Percentiles rank a stretch among this genome's conserved stretches.
These are phyloP conservation scores for Stephanodiscus minutulus DNA, from an alignment of 108 stramenopile genomes.

Conservation along the genomic window DNA sequence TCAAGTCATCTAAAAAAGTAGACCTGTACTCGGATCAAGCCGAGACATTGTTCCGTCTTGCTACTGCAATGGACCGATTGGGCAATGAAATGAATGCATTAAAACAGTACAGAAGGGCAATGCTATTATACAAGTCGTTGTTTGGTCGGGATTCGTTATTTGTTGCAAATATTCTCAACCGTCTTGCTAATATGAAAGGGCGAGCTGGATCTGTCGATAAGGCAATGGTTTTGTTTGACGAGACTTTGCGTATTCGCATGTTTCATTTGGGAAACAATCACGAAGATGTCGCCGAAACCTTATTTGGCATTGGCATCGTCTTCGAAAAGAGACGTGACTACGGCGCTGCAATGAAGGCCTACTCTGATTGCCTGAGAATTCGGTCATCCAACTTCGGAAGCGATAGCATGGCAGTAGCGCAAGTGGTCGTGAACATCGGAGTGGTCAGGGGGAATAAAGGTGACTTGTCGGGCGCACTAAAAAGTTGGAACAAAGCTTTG, in stretches of 20 bases:
- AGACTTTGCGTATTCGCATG: conserved; percentile 51
- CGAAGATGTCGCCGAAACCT: conserved; percentile 52
- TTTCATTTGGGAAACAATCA: conserved; percentile 46
- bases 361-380: conserved; percentile 52
- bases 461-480: conserved; percentile 45
- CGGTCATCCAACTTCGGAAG: conserved; percentile 41
- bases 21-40: conserved; percentile 41
- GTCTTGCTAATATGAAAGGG: conserved; percentile 49
- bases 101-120: conserved; percentile 38
- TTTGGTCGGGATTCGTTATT: conserved; percentile 41
- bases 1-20: conserved; percentile 20
- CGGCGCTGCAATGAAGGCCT: conserved; percentile 48
- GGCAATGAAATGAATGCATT: conserved; percentile 40
- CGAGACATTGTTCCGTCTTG: conserved; percentile 39
- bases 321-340: conserved; percentile 47
- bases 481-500: conserved; percentile 52
- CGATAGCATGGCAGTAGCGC: conserved; percentile 51
- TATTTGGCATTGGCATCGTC: conserved; percentile 54
- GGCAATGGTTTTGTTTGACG: conserved; percentile 54
- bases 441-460: conserved; percentile 50
- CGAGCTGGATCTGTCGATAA: conserved; percentile 46
- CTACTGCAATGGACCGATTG: conserved; percentile 32
- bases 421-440: conserved; percentile 51
- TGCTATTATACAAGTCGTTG: conserved; percentile 41
- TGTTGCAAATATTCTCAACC: conserved; percentile 48